A percentile compares a stretch with the other conserved stretches of the same genome.
Evolutionary conservation across 352 stramenopile species (phyloP).

Genomic region (Phytopythium vexans): DNA sequence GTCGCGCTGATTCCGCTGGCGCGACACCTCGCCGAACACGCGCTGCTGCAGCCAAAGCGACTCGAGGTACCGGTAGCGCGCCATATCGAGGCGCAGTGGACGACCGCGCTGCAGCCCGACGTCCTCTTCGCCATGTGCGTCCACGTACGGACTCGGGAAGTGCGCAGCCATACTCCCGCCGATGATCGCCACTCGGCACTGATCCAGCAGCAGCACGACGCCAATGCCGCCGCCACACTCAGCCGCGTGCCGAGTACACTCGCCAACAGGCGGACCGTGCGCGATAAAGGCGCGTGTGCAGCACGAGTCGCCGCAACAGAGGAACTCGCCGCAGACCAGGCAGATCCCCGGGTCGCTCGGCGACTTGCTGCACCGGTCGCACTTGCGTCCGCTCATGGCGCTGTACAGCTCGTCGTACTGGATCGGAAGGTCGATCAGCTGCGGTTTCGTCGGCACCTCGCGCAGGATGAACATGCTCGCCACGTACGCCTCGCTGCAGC

Average conservation of each 20-base stretch:
- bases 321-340: constrained; percentile 78
- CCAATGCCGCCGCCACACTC: constrained; percentile 85
- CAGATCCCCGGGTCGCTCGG: constrained; percentile 76
- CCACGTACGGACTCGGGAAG: constrained; percentile 84
- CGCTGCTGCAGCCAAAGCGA: constrained; percentile 82
- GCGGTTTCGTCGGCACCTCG: constrained; percentile 48
- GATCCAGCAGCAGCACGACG: constrained; percentile 79
- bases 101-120: constrained; percentile 74
- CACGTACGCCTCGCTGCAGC: constrained; percentile 80
- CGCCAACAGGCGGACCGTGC: constrained; percentile 70
- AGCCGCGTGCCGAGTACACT: constrained; percentile 81
- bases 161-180: constrained; percentile 84
- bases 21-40: constrained; percentile 83
- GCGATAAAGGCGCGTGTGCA: constrained; percentile 77
- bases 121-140: constrained; percentile 84
- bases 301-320: constrained; percentile 84
- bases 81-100: constrained; percentile 71
- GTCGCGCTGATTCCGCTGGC: constrained; percentile 83
- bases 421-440: constrained; percentile 72
- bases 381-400: constrained; percentile 62
- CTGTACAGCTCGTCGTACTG: constrained; percentile 88
- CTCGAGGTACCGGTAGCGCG: constrained; percentile 71
- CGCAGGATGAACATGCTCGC: constrained; percentile 89
- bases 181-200: constrained; percentile 81
- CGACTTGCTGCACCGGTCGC: constrained; percentile 58